A percentile compares a stretch with the other conserved stretches of the same genome.
Evolutionary conservation across 2,329 filamentous ascomycete genomes (phyloP).

Genomic region (Cercospora berteroae): DNA sequence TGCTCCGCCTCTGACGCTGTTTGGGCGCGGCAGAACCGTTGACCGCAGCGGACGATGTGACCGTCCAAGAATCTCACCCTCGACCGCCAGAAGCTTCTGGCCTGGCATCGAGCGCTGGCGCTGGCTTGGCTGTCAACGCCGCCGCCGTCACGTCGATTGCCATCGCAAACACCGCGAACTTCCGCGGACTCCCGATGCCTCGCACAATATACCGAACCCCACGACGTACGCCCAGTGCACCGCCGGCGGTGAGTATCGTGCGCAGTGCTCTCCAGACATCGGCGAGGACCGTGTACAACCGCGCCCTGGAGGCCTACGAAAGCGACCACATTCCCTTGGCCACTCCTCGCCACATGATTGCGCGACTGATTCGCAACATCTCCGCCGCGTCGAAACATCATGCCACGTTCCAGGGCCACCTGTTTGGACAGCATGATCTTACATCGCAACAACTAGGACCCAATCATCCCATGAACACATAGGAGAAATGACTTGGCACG

Average conservation of each 20-base stretch:
- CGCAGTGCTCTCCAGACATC: neutral
- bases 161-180: neutral
- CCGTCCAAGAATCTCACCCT: neutral
- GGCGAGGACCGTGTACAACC: neutral
- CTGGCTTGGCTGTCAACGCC: neutral
- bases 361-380: neutral
- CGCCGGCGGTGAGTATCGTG: neutral
- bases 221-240: neutral
- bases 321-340: neutral
- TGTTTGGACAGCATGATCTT: neutral
- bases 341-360: neutral
- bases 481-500: neutral
- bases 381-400: neutral
- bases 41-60: neutral
- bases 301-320: neutral
- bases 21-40: neutral
- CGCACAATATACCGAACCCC: neutral
- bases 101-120: neutral
- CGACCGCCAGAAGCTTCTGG: neutral
- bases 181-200: neutral
- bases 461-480: neutral
- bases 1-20: neutral
- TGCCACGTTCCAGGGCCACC: neutral
- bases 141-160: neutral
- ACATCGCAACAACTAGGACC: neutral